A percentile compares a stretch with the other conserved stretches of the same genome.
Conservation (phyloP, 2,329 filamentous ascomycete genomes). For the Pseudonectria buxi region DNA sequence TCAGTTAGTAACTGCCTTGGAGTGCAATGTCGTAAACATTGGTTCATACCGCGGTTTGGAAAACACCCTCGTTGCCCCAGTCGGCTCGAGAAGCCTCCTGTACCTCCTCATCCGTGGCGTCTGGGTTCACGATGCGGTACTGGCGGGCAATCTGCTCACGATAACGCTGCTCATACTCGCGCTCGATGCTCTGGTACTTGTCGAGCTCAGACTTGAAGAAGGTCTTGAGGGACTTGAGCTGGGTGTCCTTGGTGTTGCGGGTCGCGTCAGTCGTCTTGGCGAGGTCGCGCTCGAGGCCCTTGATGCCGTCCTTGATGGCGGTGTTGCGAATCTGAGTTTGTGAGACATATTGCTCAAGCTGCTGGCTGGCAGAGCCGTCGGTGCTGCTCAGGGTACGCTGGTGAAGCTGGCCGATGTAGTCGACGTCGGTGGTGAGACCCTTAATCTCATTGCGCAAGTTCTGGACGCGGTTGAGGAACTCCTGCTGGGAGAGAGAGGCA, state of each 20-base stretch:
- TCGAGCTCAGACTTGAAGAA: slow-evolving; percentile 67
- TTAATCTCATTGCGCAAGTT: slow-evolving; percentile 62
- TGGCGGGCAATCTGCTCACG: slow-evolving; percentile 74
- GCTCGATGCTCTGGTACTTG: slow-evolving; percentile 65
- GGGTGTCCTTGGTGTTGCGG: slow-evolving; percentile 61
- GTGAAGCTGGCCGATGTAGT: slow-evolving; percentile 62
- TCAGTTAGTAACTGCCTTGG: slow-evolving; percentile 4
- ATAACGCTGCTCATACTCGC: slow-evolving; percentile 63
- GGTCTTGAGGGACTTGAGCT: slow-evolving; percentile 62
- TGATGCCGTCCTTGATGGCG: slow-evolving; percentile 74
- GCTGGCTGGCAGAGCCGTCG: slow-evolving; percentile 47
- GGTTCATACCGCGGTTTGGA: slow-evolving; percentile 67
- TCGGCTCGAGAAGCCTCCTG: slow-evolving; percentile 61
- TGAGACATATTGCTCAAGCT: slow-evolving; percentile 61
- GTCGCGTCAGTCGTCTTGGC: slow-evolving; percentile 53
- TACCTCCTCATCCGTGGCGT: slow-evolving; percentile 69
- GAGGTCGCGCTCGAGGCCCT: slow-evolving; percentile 65
- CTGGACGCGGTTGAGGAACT: slow-evolving; percentile 63
- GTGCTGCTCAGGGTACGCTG: slow-evolving; percentile 63
- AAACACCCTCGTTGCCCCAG: slow-evolving; percentile 73
- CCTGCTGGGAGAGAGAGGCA: slow-evolving; percentile 49
- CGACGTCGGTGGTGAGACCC: slow-evolving; percentile 58
- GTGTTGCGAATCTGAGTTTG: slow-evolving; percentile 67
- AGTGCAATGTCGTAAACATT: neutral
- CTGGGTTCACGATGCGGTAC: slow-evolving; percentile 74